Conservation (phyloP, 2,329 filamentous ascomycete genomes). For the Neonectria faginata region DNA sequence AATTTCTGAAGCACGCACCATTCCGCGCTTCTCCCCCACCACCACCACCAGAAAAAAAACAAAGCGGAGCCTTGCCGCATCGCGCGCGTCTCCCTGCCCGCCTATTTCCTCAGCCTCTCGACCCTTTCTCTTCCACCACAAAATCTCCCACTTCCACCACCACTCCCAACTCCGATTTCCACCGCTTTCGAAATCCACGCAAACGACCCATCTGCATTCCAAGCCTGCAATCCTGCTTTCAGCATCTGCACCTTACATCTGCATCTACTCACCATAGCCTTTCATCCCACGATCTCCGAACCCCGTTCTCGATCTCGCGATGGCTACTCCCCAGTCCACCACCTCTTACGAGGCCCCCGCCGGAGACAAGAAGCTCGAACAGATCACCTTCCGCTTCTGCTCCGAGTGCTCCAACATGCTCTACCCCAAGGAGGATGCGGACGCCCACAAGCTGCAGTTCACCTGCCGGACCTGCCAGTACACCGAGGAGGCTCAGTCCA, state of each 20-base stretch:
- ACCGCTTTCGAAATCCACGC: background rate
- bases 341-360: slow-evolving; percentile 55
- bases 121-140: slow-evolving; percentile 28
- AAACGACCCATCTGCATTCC: background rate
- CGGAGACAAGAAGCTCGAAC: slow-evolving; percentile 70
- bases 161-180: slow-evolving; percentile 24
- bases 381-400: slow-evolving; percentile 98
- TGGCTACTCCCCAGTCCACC: slow-evolving; percentile 70
- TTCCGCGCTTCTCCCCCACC: background rate
- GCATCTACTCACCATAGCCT: slow-evolving; percentile 14
- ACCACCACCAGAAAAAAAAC: slow-evolving; percentile 20
- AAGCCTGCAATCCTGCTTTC: background rate
- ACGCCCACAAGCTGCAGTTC: slow-evolving; percentile 87
- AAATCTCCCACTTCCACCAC: slow-evolving; percentile 26
- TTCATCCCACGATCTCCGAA: slow-evolving; percentile 18
- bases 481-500: slow-evolving; percentile 85
- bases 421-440: slow-evolving; percentile 94
- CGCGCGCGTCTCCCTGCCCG: slow-evolving; percentile 26
- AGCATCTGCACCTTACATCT: slow-evolving; percentile 15
- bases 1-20: slow-evolving; percentile 16
- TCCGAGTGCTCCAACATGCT: slow-evolving; percentile 99
- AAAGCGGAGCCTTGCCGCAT: slow-evolving; percentile 34
- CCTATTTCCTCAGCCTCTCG: slow-evolving; percentile 30
- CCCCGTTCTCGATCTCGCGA: slow-evolving; percentile 45
- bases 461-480: slow-evolving; percentile 96